Conservation (phyloP, 2,329 filamentous ascomycete species). For the Diplodia corticola region DNA sequence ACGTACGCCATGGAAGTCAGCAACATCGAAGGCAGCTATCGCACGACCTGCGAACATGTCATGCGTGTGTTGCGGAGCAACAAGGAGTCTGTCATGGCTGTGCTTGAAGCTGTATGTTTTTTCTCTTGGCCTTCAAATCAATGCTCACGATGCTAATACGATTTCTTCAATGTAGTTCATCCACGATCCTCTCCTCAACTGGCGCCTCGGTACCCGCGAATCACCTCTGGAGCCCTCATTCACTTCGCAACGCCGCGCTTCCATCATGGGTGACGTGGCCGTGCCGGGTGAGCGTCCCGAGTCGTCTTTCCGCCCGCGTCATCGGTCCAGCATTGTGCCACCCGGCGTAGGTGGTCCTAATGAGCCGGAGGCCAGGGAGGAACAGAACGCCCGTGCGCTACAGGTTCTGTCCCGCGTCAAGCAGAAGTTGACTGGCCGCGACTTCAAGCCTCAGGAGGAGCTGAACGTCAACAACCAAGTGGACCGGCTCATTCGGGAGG, state of each 20-base stretch:
- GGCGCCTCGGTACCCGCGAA: slow-evolving; percentile 73
- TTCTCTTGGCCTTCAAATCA: slow-evolving; percentile 13
- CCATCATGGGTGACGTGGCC: slow-evolving; percentile 54
- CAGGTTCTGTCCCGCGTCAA: slow-evolving; percentile 90
- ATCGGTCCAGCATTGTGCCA: slow-evolving; percentile 38
- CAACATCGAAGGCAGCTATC: slow-evolving; percentile 98
- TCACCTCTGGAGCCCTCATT: slow-evolving; percentile 62
- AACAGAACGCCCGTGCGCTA: slow-evolving; percentile 88
- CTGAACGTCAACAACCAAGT: slow-evolving; percentile 85
- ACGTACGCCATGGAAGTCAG: slow-evolving; percentile 99
- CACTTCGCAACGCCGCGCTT: slow-evolving; percentile 60
- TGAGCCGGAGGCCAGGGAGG: slow-evolving; percentile 60
- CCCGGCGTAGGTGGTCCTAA: slow-evolving; percentile 30
- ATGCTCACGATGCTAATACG: slow-evolving; percentile 27
- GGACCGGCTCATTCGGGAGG: slow-evolving; percentile 90
- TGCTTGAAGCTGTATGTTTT: slow-evolving; percentile 85
- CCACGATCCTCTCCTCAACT: slow-evolving; percentile 97
- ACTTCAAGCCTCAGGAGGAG: slow-evolving; percentile 86
- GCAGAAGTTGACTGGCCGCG: slow-evolving; percentile 91
- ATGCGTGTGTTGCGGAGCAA: slow-evolving; percentile 97
- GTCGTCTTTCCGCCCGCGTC: slow-evolving; percentile 37
- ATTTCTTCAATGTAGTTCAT: slow-evolving; percentile 71
- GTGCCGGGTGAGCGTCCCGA: slow-evolving; percentile 37
- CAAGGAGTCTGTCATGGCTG: slow-evolving; percentile 98
- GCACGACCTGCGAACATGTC: slow-evolving; percentile 96